A percentile compares a stretch with the other conserved stretches of the same genome.
phyloP scores from a whole-genome alignment of 169 alveolate species.

The Cryptosporidium muris region DNA sequence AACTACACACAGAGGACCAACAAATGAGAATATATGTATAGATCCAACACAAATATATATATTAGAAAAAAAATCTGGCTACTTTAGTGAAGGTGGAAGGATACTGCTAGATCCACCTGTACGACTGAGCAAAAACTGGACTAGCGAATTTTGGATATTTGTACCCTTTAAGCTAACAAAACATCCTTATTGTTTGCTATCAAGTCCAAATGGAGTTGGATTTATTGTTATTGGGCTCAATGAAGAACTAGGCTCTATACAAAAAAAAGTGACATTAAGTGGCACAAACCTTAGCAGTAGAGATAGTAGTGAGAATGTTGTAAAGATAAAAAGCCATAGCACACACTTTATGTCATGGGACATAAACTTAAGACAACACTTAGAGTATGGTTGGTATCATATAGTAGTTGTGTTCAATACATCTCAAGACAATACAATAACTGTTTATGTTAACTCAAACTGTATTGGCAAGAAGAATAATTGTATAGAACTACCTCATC shows the following conservation, averaged over 20 bases:
- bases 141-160: slow-evolving; percentile 65
- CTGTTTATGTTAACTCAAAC: slow-evolving; percentile 51
- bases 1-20: slow-evolving; percentile 65
- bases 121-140: slow-evolving; percentile 61
- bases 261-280: background rate
- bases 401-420: slow-evolving; percentile 53
- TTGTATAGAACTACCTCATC: slow-evolving; percentile 50
- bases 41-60: slow-evolving; percentile 69
- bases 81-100: slow-evolving; percentile 66
- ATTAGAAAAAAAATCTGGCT: slow-evolving; percentile 58
- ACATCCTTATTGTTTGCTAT: slow-evolving; percentile 70
- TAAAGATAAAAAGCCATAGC: slow-evolving; percentile 8
- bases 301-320: slow-evolving; percentile 2
- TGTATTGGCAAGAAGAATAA: slow-evolving; percentile 63
- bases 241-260: slow-evolving; percentile 68
- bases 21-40: slow-evolving; percentile 65
- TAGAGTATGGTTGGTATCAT: slow-evolving; percentile 56
- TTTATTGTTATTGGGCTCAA: slow-evolving; percentile 66
- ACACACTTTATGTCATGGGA: slow-evolving; percentile 57
- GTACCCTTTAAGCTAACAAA: slow-evolving; percentile 62
- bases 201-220: slow-evolving; percentile 45
- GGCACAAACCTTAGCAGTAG: background rate
- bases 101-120: slow-evolving; percentile 34
- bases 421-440: slow-evolving; percentile 50
- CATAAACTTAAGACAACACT: slow-evolving; percentile 38